phyloP scores from a whole-genome alignment of 352 stramenopile genomes.

The Pythium diclinum region DNA sequence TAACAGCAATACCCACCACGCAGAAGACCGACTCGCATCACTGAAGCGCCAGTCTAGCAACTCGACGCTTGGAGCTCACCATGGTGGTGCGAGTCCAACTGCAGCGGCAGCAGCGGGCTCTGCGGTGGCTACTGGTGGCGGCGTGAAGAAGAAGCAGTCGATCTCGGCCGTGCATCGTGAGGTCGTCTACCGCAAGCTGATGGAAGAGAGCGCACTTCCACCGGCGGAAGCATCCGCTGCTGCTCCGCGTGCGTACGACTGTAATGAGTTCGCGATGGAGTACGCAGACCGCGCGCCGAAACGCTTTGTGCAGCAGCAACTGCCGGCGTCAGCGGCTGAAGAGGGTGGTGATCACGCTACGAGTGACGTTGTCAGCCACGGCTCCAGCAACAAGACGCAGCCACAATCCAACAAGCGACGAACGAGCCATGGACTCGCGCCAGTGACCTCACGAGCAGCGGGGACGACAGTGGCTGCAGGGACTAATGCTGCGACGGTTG shows the following conservation, averaged over 20 bases:
- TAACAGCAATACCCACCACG: neutral
- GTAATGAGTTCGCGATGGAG: slow-evolving; percentile 65
- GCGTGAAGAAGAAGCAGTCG: slow-evolving; percentile 22
- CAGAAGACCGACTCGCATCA: neutral
- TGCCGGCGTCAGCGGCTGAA: neutral
- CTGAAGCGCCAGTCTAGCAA: slow-evolving; percentile 20
- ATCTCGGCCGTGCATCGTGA: slow-evolving; percentile 13
- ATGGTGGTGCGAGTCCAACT: neutral
- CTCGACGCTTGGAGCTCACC: neutral
- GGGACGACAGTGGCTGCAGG: neutral
- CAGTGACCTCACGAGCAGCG: neutral
- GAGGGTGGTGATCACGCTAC: neutral
- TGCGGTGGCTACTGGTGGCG: neutral
- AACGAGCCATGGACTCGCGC: neutral
- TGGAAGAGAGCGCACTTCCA: slow-evolving; percentile 40
- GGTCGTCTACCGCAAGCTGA: slow-evolving; percentile 32
- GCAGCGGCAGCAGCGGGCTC: neutral
- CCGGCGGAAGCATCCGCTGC: neutral
- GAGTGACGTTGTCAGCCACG: neutral
- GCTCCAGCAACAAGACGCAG: neutral
- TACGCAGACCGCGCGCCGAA: slow-evolving; percentile 46
- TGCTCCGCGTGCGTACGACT: slow-evolving; percentile 24
- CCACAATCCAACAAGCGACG: neutral
- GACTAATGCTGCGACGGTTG: neutral
- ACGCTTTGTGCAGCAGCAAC: slow-evolving; percentile 18